Conservation (phyloP, 176 grass and related monocot species). For the Stipa capillata region DNA sequence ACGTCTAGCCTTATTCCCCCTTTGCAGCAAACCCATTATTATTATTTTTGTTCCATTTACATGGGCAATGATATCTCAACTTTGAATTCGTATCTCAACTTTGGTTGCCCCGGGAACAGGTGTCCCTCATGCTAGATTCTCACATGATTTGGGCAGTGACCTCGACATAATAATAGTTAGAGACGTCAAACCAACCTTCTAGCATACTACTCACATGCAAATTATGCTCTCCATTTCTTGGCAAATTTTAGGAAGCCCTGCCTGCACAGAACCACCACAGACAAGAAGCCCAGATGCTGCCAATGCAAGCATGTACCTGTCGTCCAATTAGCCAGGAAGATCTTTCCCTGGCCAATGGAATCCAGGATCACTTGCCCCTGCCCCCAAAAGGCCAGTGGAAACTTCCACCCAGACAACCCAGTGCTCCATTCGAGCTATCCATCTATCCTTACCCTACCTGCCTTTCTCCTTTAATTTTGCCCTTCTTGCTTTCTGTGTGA, state of each 20-base stretch:
- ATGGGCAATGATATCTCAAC: not conserved
- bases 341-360: slow-evolving; percentile 27
- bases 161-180: not conserved
- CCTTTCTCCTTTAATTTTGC: not conserved
- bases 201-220: not conserved
- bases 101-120: not conserved
- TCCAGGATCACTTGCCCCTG: slow-evolving; percentile 8
- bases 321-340: slow-evolving; percentile 10
- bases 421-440: slow-evolving; percentile 7
- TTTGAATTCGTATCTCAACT: not conserved
- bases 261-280: not conserved
- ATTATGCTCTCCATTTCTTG: not conserved
- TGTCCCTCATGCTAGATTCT: not conserved
- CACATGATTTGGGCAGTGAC: not conserved
- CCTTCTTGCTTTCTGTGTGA: not conserved
- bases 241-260: not conserved
- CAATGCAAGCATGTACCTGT: not conserved
- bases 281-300: not conserved
- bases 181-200: not conserved
- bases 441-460: not conserved
- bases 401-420: not conserved
- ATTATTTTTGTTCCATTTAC: not conserved
- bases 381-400: slow-evolving; percentile 20
- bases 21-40: not conserved
- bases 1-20: not conserved